Percentiles rank a stretch among this genome's conserved stretches.
Evolutionary conservation across 129 eudicot genomes (phyloP).

Genomic region (Flaveria sonorensis): DNA sequence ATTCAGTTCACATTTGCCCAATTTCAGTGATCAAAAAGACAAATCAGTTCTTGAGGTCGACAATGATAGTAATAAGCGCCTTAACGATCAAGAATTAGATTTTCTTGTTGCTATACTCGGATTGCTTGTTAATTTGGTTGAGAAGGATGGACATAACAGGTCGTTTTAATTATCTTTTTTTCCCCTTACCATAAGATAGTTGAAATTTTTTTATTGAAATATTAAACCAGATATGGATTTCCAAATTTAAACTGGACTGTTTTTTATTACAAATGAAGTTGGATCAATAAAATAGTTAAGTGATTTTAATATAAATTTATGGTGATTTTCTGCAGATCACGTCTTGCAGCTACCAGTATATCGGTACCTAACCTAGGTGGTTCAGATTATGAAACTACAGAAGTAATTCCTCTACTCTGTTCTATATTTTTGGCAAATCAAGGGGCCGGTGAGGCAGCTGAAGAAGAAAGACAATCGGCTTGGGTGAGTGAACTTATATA

Average conservation of each 20-base stretch:
- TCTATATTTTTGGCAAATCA: conserved; percentile 92
- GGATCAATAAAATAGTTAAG: neutral
- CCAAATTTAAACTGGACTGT: neutral
- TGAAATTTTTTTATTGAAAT: neutral
- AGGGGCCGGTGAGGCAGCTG: conserved; percentile 89
- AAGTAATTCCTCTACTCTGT: conserved; percentile 74
- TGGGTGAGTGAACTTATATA: conserved; percentile 54
- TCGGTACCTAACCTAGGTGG: conserved; percentile 50
- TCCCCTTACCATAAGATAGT: neutral
- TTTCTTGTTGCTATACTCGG: conserved; percentile 92
- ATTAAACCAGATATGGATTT: neutral
- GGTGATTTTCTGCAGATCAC: conserved; percentile 53
- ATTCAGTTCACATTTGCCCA: conserved; percentile 46
- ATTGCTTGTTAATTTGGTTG: conserved; percentile 86
- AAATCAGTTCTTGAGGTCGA: conserved; percentile 39
- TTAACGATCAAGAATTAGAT: conserved; percentile 79
- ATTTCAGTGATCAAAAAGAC: conserved; percentile 38
- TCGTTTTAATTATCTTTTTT: conserved; percentile 5
- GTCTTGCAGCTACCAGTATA: conserved; percentile 76
- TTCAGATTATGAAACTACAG: conserved; percentile 41
- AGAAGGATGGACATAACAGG: conserved; percentile 87
- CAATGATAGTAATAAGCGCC: conserved; percentile 46
- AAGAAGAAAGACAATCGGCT: conserved; percentile 59
- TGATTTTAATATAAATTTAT: neutral
- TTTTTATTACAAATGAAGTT: neutral